Evolutionary conservation across 2,329 filamentous ascomycete species (phyloP).

Genomic region (Calonectria pauciramosa): DNA sequence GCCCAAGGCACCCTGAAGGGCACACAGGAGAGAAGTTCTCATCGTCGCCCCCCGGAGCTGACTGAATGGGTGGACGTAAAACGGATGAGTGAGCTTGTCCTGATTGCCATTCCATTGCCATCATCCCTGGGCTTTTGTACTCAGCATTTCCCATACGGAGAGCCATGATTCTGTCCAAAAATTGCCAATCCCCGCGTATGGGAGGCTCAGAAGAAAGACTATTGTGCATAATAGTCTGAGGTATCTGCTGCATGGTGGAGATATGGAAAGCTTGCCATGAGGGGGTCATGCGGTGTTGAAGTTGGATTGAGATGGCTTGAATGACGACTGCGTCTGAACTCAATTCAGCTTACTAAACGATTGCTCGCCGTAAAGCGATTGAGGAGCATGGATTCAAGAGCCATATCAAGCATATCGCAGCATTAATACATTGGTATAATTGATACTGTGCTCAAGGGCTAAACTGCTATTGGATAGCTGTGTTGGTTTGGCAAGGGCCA

Average conservation of each 20-base stretch:
- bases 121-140: slow-evolving; percentile 35
- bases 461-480: background rate
- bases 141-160: background rate
- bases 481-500: background rate
- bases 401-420: background rate
- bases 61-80: slow-evolving; percentile 24
- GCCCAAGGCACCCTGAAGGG: slow-evolving; percentile 43
- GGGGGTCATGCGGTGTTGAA: slow-evolving; percentile 3
- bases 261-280: slow-evolving; percentile 1
- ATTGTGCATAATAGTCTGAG: slow-evolving; percentile 19
- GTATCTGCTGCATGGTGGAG: slow-evolving; percentile 12
- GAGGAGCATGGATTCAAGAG: background rate
- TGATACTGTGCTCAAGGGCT: background rate
- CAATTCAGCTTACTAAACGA: background rate
- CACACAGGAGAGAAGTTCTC: slow-evolving; percentile 42
- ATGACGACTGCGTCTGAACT: slow-evolving; percentile 23
- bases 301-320: slow-evolving; percentile 17
- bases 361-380: background rate
- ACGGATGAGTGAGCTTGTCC: slow-evolving; percentile 35
- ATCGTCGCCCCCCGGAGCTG: slow-evolving; percentile 33
- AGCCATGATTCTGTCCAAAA: background rate
- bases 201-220: slow-evolving; percentile 21
- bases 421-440: background rate
- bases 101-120: slow-evolving; percentile 20
- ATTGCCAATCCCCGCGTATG: background rate